Base-by-base conservation (phyloP, 2,329 filamentous ascomycete genomes). In the Beauveria scarabaeidicola region DNA sequence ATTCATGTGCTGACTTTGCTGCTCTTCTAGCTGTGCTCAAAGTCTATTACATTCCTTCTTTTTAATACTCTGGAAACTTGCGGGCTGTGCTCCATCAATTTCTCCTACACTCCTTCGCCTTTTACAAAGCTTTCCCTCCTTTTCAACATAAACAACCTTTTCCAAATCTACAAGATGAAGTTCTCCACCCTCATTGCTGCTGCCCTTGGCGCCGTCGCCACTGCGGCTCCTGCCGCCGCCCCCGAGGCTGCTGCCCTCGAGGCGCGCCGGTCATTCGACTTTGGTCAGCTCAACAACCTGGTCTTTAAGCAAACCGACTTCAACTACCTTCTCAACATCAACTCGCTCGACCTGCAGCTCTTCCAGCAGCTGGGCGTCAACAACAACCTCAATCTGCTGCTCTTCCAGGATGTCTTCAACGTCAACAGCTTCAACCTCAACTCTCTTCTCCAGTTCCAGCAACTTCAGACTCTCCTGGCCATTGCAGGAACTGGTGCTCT, bases 261-360 rank as follows among this genome's bases (percentile, higher is more conserved):
- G 62, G 66, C 74, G 46, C 72, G 70, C 60, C 40, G 68, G 55
- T 69, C 66, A 61, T 71, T 76, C 59, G 73, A 80, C 65, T 68
- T 77, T 52, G 66, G 68, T 61, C 68, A 69, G 64, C 68, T 78
- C 67, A 72, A 74, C 68, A 67, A 70, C 62, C 72, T 79, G 66
- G 65, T 65, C 60, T 76, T 78, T 68, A 64, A 69, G 63, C 66
- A 69, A 61, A 63, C 75, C 46, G 75, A 77, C 65, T 66, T 76
- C 62, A 73, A 75, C 72, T 77, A 81, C 69, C 73, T 75, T 59
- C 74, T 79, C 64, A 70, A 72, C 62, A 65, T 81, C 72, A 78
- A 80, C 73, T 64, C 70, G 19, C 69, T 81, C 61, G 68, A 77
- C 62, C 72, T 81, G 48, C 69, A 71, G 64, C 70, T 76, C 57